Evolutionary conservation across 2,329 filamentous ascomycete species (phyloP), one percentile per base, ranked within the genome.

Genomic region (Phialophora tarda): DNA sequence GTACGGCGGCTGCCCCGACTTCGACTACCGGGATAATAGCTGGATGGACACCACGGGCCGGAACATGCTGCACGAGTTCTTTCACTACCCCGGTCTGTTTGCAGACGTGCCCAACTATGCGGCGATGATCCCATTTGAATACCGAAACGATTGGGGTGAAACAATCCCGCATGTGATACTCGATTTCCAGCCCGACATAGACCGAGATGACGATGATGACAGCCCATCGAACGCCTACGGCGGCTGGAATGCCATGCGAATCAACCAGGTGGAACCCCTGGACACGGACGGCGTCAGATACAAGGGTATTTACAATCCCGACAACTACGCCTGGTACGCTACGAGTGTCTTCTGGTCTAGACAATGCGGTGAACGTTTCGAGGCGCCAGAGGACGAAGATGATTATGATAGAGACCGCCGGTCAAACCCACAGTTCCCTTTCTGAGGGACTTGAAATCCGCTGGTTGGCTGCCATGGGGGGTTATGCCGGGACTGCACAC

Each of bases 261-360:
- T 51, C 21, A 51, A 51, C 48, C 48, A 51, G 24, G 6, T 26
- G 21, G 21, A 51, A 12, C 48, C 48, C 21, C 11, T 51, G 7
- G 24, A 51, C 48, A 6, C 4, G 10, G 48, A 51, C 21, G 21
- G 21, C 8, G 24, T 51, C 11, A 51, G 24, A 51, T 51, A 24
- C 48, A 51, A 26, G 24, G 48, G 21, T 2, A 51, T 51, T 17
- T 51, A 51, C 48, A 51, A 51, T 3, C 21, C 24, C 10, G 48
- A 51, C 24, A 51, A 51, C 48, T 51, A 51, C 48, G 48, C 24
- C 21, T 23, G 21, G 48, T 51, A 51, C 24, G 48, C 48, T 14
- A 24, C 48, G 14, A 51, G 48, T 28, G 24, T 23, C 24, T 51
- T 24, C 48, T 51, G 21, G 21, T 51, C 48, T 2, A 26, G 21